Evolutionary conservation across 441 rosid species (phyloP), one percentile per base, ranked within the genome.

Genomic region (Arabidopsis hybrid): DNA sequence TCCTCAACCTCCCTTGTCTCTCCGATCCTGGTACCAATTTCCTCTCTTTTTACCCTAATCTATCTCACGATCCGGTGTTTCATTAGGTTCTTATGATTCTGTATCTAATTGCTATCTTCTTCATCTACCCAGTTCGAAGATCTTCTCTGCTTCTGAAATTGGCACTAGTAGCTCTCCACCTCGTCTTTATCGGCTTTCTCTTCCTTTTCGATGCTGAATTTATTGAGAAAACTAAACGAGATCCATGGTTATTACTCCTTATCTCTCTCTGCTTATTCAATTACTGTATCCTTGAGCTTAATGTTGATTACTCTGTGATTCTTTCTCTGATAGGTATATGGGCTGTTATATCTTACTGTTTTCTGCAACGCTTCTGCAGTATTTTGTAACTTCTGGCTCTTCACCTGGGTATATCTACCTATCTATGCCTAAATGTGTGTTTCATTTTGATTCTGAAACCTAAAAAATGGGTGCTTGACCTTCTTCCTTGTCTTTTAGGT

Each of bases 361-460:
- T 76, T 72, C 80, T 60, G 86, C 71, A 10, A 88, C 98, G 8
- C 85, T 93, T 86, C 77, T 91, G 57, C 98, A 89, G 72, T 95
- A 93, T 80, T 93, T 95, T 66, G 16, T 88, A 61, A 90, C 97
- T 7, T 79, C 97, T 73, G 80, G 85, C 79, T 85, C 98, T 78
- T 93, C 99, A 61, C 99, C 98, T 10, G 95, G 99, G 99, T 95
- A 86, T 64, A 29, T 29, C n/a, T 59, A 45, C 50, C 52, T 47
- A 21, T 64, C 50, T 68, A 3, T 68, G 58, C 13, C 63, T 65
- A n/a, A 26, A 7, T 75, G 75, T 75, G 75, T 64, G 45, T 5
- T 60, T 51, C 57, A 49, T 36, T 32, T 75, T 38, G 5, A 8
- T 13, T 32, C 11, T 42, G 31, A 6, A 40, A 5, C 26, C 51